phyloP scores from a whole-genome alignment of 768 basidiomycete genomes.

The Goffeauzyma gilvescens region DNA sequence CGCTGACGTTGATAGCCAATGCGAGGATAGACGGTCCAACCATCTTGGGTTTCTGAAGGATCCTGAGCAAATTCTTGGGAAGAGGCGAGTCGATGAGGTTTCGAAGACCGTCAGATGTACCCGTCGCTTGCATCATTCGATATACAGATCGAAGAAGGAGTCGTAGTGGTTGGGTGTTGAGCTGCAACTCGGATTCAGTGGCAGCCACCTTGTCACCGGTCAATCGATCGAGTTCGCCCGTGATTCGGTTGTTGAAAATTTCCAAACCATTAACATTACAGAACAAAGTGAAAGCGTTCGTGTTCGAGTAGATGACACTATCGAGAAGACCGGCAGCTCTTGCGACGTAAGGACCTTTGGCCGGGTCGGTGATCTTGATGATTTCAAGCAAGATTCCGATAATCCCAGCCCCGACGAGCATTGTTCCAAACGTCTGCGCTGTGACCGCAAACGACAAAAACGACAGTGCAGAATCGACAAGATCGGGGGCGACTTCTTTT shows the following conservation, averaged over 20 bases:
- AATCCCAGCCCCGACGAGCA: conserved; percentile 86
- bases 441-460: conserved; percentile 76
- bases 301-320: conserved; percentile 72
- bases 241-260: conserved; percentile 64
- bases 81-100: conserved; percentile 82
- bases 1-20: conserved; percentile 68
- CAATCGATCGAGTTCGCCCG: conserved; percentile 36
- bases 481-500: conserved; percentile 28
- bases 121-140: conserved; percentile 91
- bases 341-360: conserved; percentile 49
- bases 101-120: conserved; percentile 70
- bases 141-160: conserved; percentile 79
- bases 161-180: conserved; percentile 64
- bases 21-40: conserved; percentile 78
- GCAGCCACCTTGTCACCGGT: conserved; percentile 1
- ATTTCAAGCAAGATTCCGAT: conserved; percentile 76
- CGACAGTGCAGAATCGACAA: conserved; percentile 55
- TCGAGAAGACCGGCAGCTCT: conserved; percentile 85
- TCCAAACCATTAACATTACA: conserved; percentile 68
- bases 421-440: conserved; percentile 65
- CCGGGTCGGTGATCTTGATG: conserved; percentile 54
- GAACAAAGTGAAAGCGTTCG: conserved; percentile 72
- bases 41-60: conserved; percentile 58
- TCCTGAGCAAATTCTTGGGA: conserved; percentile 64
- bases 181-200: conserved; percentile 52